These are phyloP conservation scores for Bidens hawaiensis DNA, from an alignment of 140 eudicot genomes.

Conservation along the genomic window DNA sequence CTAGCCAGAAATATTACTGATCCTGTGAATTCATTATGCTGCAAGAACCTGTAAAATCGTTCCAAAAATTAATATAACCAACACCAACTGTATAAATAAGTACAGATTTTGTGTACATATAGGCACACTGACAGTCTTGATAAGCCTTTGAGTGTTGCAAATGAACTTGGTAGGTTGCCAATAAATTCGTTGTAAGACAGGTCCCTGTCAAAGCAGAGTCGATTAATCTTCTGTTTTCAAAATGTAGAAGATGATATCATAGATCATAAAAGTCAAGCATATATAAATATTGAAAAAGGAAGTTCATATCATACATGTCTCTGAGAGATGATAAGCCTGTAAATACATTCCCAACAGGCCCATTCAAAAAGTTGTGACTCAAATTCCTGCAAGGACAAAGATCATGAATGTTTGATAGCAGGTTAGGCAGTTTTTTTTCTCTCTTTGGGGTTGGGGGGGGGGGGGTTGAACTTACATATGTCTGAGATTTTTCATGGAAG, in stretches of 20 bases:
- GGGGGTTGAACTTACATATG: constrained; percentile 58
- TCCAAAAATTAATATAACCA: background rate
- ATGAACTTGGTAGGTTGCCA: constrained; percentile 84
- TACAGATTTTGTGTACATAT: no score
- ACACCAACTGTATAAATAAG: background rate
- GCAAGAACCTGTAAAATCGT: constrained; percentile 61
- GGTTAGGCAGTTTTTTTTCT: no score
- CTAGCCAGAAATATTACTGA: constrained; percentile 65
- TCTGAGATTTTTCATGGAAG: constrained; percentile 52
- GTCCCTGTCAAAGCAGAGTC: constrained; percentile 55
- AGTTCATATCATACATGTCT: constrained; percentile 53
- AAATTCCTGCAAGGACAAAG: constrained; percentile 60
- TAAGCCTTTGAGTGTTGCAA: constrained; percentile 54
- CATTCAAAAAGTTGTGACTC: constrained; percentile 79
- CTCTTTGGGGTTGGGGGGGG: background rate
- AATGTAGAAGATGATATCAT: background rate
- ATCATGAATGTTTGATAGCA: constrained; percentile 13
- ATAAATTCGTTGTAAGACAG: constrained; percentile 71
- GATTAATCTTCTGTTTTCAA: constrained; percentile 1
- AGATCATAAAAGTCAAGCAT: constrained; percentile 13
- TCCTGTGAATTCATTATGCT: constrained; percentile 76
- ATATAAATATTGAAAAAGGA: constrained; percentile 15
- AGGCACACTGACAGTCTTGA: constrained; percentile 60
- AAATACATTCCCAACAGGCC: constrained; percentile 73
- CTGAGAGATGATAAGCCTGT: constrained; percentile 48